Percentiles rank a stretch among this genome's conserved stretches.
Evolutionary conservation across 345 rosid species (phyloP).

Genomic region (Eucalyptus caleyi): DNA sequence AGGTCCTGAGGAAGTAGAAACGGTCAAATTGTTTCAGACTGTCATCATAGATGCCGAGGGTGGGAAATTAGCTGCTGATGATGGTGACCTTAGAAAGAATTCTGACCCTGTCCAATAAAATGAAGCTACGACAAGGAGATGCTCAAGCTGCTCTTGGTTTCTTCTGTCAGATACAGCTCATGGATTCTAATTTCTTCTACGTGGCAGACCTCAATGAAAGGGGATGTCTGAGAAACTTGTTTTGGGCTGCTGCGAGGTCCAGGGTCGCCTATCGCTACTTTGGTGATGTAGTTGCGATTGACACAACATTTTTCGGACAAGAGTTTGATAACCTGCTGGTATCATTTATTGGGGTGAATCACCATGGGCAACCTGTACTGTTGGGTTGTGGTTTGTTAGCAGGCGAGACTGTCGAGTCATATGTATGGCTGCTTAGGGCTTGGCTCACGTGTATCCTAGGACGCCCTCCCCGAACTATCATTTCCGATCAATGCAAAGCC

Average conservation of each 20-base stretch:
- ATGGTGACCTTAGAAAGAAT: background rate
- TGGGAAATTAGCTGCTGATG: constrained; percentile 2
- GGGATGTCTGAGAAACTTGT: constrained; percentile 57
- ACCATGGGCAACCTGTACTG: constrained; percentile 53
- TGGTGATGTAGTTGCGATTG: constrained; percentile 55
- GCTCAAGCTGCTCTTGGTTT: constrained; percentile 37
- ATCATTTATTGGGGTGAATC: constrained; percentile 62
- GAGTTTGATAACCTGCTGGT: constrained; percentile 44
- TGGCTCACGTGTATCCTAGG: constrained; percentile 75
- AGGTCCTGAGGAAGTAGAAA: constrained; percentile 44
- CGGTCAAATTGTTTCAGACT: constrained; percentile 59
- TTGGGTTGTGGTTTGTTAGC: constrained; percentile 63
- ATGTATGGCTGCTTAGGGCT: constrained; percentile 68
- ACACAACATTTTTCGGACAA: constrained; percentile 45
- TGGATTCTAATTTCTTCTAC: constrained; percentile 65
- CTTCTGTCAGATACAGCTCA: constrained; percentile 52
- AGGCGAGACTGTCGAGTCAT: constrained; percentile 47
- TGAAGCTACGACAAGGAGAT: constrained; percentile 50
- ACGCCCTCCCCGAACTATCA: constrained; percentile 53
- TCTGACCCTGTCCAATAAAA: constrained; percentile 14
- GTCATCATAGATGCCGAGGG: constrained; percentile 27
- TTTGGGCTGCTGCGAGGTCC: constrained; percentile 72
- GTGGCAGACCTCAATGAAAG: constrained; percentile 67
- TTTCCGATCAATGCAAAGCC: constrained; percentile 48
- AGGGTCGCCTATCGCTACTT: constrained; percentile 68